Base-by-base conservation (phyloP, 306 rosid species). In the Prunus mongolica region DNA sequence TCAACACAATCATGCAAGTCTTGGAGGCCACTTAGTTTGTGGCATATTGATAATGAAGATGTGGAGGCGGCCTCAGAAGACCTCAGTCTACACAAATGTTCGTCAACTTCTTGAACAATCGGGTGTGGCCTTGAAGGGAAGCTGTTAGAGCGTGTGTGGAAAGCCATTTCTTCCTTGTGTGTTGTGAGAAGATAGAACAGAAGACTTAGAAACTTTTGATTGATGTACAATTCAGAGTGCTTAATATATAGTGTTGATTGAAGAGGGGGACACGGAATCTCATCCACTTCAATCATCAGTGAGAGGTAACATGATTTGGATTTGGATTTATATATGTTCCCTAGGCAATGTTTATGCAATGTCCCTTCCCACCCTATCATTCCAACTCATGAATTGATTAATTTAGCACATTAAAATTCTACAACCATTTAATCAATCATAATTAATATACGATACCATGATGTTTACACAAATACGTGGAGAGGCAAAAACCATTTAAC, bases 41-140 rank as follows among this genome's bases (percentile, higher is more conserved):
- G 61, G 28, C 72, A 50, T 27, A 84, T 58, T 28, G 68, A 54
- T 6, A 80, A 65, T 62, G 85, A 52, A 4, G 70, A 75, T 14
- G 80, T n/a, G 32, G 85, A 61, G 20, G 85, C 12, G 4, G 61
- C 52, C 24, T 69, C 81, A 3, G 67, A 80, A 12, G 75, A 69
- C 10, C 82, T 60, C 66, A 82, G 70, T 65, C 71, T 66, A 25
- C 84, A 74, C 62, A 82, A 70, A 32, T 65, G 77, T 77, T 80
- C 72, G 1, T 86, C 72, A 27, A 79, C 68, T 49, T 77, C 73
- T 32, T 58, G 56, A 66, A 83, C 5, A 51, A 74, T 44, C 1
- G 87, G 87, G 77, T 86, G 81, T 46, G 86, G 81, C 72, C 81
- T 80, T 13, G 87, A 72, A 3, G 87, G 87, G 11, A 82, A 76